Conservation (phyloP, 805 yeast species). For the Saccharomycopsis amapae region DNA sequence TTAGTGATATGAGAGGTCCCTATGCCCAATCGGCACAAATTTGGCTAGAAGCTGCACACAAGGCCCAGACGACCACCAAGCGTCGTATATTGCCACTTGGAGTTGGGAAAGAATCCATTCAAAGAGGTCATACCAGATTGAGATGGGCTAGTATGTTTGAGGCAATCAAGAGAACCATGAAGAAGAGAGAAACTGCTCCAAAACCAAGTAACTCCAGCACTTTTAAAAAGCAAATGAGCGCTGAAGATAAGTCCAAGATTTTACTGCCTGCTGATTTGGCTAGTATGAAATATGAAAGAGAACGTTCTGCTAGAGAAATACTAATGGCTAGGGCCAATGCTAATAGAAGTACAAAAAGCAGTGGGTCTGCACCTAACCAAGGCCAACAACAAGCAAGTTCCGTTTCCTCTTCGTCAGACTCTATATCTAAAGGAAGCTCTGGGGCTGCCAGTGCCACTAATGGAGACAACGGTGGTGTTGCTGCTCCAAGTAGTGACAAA, state of each 20-base stretch:
- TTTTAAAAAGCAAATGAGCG: conserved; percentile 34
- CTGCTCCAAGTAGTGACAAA: too few species aligned
- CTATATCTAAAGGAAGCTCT: too few species aligned
- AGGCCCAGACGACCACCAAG: conserved; percentile 80
- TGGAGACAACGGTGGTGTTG: too few species aligned
- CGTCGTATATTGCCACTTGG: conserved; percentile 88
- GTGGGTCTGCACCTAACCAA: conserved; percentile 7
- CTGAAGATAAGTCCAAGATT: conserved; percentile 38
- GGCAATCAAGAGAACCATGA: conserved; percentile 83
- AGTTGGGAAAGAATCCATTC: conserved; percentile 87
- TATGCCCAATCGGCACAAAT: conserved; percentile 77
- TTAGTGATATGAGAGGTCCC: conserved; percentile 80
- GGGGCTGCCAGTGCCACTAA: too few species aligned
- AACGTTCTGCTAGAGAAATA: conserved; percentile 75
- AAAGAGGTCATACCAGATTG: conserved; percentile 82
- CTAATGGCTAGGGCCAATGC: conserved; percentile 27
- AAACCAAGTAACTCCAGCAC: conserved; percentile 42
- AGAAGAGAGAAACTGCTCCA: conserved; percentile 75
- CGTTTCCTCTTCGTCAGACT: too few species aligned
- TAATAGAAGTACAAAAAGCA: neutral
- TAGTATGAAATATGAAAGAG: conserved; percentile 76
- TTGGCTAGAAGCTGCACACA: conserved; percentile 89
- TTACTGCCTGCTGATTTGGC: conserved; percentile 82
- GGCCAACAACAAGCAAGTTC: neutral
- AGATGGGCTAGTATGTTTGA: conserved; percentile 98